Evolutionary conservation across 1,139 yeast genomes (phyloP).

Genomic region (Blastobotrys buckinghamii): DNA sequence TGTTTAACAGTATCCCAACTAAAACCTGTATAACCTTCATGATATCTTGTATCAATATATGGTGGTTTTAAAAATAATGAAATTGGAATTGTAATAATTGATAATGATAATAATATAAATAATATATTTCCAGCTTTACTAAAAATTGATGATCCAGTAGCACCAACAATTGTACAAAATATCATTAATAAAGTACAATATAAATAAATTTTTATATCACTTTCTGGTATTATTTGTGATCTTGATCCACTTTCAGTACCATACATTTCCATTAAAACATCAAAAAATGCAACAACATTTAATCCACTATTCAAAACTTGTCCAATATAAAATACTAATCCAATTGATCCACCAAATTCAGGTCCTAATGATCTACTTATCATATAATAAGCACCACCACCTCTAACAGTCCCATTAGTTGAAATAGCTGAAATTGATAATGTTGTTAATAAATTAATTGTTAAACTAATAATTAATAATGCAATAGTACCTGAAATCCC

Average conservation of each 20-base stretch:
- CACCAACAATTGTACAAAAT: conserved; percentile 68
- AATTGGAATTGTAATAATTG: conserved; percentile 78
- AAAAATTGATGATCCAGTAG: conserved; percentile 73
- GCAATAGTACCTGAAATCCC: conserved; percentile 56
- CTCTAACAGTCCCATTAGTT: conserved; percentile 76
- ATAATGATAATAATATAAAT: conserved; percentile 59
- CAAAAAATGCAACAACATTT: conserved; percentile 76
- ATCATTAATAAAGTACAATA: conserved; percentile 65
- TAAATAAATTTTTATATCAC: conserved; percentile 48
- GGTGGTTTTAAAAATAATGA: conserved; percentile 65
- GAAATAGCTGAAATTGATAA: conserved; percentile 73
- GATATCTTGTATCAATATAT: conserved; percentile 44
- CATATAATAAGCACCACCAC: conserved; percentile 85
- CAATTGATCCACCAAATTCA: conserved; percentile 80
- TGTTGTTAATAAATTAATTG: conserved; percentile 64
- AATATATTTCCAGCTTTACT: conserved; percentile 77
- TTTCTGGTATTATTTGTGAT: conserved; percentile 47
- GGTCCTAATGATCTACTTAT: conserved; percentile 73
- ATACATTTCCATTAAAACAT: conserved; percentile 62
- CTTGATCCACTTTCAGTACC: conserved; percentile 51
- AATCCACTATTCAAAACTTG: conserved; percentile 62
- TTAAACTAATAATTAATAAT: conserved; percentile 50
- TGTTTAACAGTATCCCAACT: conserved; percentile 56
- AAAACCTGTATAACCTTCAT: conserved; percentile 56
- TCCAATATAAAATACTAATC: conserved; percentile 69